Base-by-base conservation (phyloP, 495 filamentous ascomycete genomes). In the Podospora tetraspora region DNA sequence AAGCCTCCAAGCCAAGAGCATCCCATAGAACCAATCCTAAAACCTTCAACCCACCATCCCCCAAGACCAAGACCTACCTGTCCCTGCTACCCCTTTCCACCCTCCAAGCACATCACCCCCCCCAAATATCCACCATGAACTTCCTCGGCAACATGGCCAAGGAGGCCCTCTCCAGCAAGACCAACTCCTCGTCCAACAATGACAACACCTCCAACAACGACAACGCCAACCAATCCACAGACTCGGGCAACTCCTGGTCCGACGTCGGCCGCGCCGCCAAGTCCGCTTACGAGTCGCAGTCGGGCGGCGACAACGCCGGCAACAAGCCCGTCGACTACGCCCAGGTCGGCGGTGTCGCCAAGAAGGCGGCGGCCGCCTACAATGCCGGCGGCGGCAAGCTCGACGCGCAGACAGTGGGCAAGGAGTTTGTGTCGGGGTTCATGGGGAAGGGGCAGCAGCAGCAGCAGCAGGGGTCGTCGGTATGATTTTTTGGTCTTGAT, bases 291-390 rank as follows among this genome's bases (percentile, higher is more conserved):
- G 43, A 52, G 19, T n/a, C 43, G 19, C 58, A 68, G 71, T 63
- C 68, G 19, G 58, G 27, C 57, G 60, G 61, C 19, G 60, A 67
- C 56, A 68, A 64, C 63, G 32, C 66, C 58, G 16, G 57, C 16
- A 25, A 23, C 5, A 66, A 66, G 22, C 25, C 57, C 19, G 34
- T 61, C 66, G 61, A 73, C 64, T 72, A 72, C 62, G 32, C 57
- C 21, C 62, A 69, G 64, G 27, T 72, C 43, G 70, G 70, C 43
- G 37, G 57, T 10, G 66, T 72, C 3, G 70, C 67, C 32, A 61
- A 67, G 67, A 67, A 69, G 70, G 67, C 70, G 0, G 64, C 57
- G 23, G 37, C 64, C 24, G 70, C 67, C 3, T 72, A 72, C 61
- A 43, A 61, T 56, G 12, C 57, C 16, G 58, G 65, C 3, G 68